Evolutionary conservation across 352 stramenopile species (phyloP).

Genomic region (Phytophthora rubi): DNA sequence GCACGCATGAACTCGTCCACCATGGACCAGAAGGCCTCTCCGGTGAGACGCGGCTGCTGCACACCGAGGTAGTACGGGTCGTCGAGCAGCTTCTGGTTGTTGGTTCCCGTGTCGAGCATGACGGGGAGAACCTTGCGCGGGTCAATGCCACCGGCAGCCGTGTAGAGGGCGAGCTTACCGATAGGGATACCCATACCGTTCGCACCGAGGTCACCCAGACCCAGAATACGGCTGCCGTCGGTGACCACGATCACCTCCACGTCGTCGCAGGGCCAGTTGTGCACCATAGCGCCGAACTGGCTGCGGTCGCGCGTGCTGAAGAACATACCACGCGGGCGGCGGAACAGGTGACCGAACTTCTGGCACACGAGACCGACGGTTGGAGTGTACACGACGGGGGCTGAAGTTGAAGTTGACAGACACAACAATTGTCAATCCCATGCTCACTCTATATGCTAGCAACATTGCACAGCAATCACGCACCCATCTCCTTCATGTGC

Average conservation of each 20-base stretch:
- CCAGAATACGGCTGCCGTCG: conserved; percentile 96
- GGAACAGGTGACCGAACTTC: conserved; percentile 93
- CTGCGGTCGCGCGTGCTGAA: conserved; percentile 93
- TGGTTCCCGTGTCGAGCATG: conserved; percentile 96
- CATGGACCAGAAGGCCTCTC: conserved; percentile 94
- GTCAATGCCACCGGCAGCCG: conserved; percentile 93
- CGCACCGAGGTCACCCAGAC: conserved; percentile 95
- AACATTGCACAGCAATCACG: conserved; percentile 23
- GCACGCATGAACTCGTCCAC: conserved; percentile 94
- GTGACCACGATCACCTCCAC: conserved; percentile 98
- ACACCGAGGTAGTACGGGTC: conserved; percentile 97
- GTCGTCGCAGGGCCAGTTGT: conserved; percentile 97
- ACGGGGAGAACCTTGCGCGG: conserved; percentile 95
- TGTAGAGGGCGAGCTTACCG: conserved; percentile 96
- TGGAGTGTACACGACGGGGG: conserved; percentile 97
- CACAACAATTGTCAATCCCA: conserved; percentile 34
- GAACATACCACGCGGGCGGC: conserved; percentile 94
- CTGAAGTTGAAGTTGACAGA: conserved; percentile 38
- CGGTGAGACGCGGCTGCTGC: conserved; percentile 89
- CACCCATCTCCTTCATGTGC: conserved; percentile 93
- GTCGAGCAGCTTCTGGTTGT: conserved; percentile 94
- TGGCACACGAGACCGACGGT: conserved; percentile 95
- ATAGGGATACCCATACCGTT: conserved; percentile 99
- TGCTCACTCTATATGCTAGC: not conserved
- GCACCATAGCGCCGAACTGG: conserved; percentile 90